phyloP scores from a whole-genome alignment of 495 filamentous ascomycete genomes.

The Chaetomium tenue region DNA sequence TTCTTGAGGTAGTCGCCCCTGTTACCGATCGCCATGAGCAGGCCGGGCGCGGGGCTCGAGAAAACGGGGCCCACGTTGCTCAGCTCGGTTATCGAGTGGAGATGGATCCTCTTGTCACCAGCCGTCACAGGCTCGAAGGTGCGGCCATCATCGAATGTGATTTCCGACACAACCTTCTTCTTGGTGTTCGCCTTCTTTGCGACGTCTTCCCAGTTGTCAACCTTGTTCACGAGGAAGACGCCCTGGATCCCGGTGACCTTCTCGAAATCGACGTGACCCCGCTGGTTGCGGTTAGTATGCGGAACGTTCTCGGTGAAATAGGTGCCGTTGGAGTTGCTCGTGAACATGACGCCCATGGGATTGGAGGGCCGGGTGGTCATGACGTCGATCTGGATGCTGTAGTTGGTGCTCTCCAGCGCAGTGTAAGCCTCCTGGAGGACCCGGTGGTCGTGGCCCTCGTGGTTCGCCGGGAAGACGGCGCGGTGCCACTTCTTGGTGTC shows the following conservation, averaged over 20 bases:
- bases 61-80: constrained; percentile 81
- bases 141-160: constrained; percentile 92
- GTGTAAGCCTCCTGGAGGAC: constrained; percentile 88
- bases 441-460: constrained; percentile 57
- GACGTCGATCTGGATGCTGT: constrained; percentile 96
- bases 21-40: constrained; percentile 92
- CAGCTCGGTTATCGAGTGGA: constrained; percentile 85
- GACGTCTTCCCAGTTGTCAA: constrained; percentile 80
- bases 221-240: constrained; percentile 83
- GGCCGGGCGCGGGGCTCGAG: constrained; percentile 86
- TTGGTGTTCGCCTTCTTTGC: constrained; percentile 48
- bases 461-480: constrained; percentile 67
- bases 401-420: constrained; percentile 88
- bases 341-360: constrained; percentile 82
- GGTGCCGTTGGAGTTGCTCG: constrained; percentile 93
- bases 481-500: constrained; percentile 84
- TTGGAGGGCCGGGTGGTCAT: constrained; percentile 59
- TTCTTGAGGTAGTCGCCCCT: constrained; percentile 67
- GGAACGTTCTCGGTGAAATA: constrained; percentile 89
- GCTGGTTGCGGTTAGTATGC: constrained; percentile 76
- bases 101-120: constrained; percentile 67
- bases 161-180: constrained; percentile 71
- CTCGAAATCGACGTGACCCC: constrained; percentile 85
- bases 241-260: constrained; percentile 87
- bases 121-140: constrained; percentile 58